Evolutionary conservation across 768 basidiomycete species (phyloP).

Genomic region (Cystobasidium tubakii): DNA sequence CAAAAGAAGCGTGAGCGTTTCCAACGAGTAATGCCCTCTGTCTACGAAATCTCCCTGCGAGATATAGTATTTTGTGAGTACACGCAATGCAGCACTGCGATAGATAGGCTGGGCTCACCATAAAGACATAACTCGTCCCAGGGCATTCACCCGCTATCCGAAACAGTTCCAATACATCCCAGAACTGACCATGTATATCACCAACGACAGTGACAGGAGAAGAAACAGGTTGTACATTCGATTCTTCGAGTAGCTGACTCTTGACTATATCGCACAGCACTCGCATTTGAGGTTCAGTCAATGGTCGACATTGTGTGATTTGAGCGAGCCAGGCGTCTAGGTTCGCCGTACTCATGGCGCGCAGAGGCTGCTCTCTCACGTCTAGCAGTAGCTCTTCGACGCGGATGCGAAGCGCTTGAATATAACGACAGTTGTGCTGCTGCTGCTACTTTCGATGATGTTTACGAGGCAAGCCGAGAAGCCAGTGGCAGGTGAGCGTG

Average conservation of each 20-base stretch:
- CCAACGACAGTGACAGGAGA: constrained; percentile 54
- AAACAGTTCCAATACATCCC: constrained; percentile 69
- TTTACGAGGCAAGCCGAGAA: no score
- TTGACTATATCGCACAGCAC: constrained; percentile 35
- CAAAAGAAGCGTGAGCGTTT: constrained; percentile 83
- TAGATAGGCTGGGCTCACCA: constrained; percentile 44
- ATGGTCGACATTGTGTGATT: constrained; percentile 27
- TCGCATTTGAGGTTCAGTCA: constrained; percentile 36
- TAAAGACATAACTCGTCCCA: constrained; percentile 38
- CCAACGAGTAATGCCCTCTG: constrained; percentile 88
- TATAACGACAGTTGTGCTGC: not conserved
- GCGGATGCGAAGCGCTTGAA: no score
- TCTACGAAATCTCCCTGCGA: constrained; percentile 92
- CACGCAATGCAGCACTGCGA: not conserved
- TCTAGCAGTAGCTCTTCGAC: not conserved
- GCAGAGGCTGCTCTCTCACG: not conserved
- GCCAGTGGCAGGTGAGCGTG: no score
- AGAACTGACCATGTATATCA: constrained; percentile 61
- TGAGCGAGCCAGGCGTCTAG: constrained; percentile 35
- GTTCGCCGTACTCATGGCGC: constrained; percentile 6
- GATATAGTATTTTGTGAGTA: not conserved
- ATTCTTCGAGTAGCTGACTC: constrained; percentile 48
- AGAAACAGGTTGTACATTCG: constrained; percentile 52
- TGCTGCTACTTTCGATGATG: not conserved
- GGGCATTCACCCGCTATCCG: constrained; percentile 50